phyloP scores from a whole-genome alignment of 129 eudicot species.

The Saposhnikovia divaricata region DNA sequence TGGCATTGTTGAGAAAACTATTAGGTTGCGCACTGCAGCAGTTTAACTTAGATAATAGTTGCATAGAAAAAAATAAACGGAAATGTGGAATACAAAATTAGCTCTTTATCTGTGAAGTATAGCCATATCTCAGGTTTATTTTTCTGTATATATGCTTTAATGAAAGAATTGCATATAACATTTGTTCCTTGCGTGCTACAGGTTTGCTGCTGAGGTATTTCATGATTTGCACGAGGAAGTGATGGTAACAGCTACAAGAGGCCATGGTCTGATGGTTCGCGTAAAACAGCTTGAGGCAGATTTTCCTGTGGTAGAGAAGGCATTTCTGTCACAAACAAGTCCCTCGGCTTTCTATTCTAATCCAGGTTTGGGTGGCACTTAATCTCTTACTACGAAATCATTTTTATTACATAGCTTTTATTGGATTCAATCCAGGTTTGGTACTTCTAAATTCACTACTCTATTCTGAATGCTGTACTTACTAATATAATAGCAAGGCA shows the following conservation, averaged over 20 bases:
- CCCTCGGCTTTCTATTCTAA: constrained; percentile 48
- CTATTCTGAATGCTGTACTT: neutral
- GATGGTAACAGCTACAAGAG: constrained; percentile 84
- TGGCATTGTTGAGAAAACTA: neutral
- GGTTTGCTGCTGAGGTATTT: constrained; percentile 97
- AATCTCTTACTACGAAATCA: constrained; percentile 5
- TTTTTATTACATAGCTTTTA: neutral
- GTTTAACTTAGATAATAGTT: neutral
- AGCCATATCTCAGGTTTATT: neutral
- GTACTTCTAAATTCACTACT: neutral
- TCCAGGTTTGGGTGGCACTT: constrained; percentile 58
- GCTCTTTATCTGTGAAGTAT: neutral
- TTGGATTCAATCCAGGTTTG: constrained; percentile 6
- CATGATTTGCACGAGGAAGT: constrained; percentile 89
- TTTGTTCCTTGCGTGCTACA: constrained; percentile 25
- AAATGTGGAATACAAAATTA: neutral
- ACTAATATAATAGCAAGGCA: neutral
- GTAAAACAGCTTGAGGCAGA: constrained; percentile 84
- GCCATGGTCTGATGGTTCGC: constrained; percentile 62
- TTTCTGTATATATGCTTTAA: neutral
- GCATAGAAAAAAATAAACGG: neutral
- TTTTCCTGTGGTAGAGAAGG: constrained; percentile 67
- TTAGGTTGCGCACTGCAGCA: neutral
- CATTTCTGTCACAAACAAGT: constrained; percentile 71
- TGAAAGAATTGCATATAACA: neutral